Evolutionary conservation across 2,329 filamentous ascomycete species (phyloP), one percentile per base, ranked within the genome.

Genomic region (Xylaria arbuscula): DNA sequence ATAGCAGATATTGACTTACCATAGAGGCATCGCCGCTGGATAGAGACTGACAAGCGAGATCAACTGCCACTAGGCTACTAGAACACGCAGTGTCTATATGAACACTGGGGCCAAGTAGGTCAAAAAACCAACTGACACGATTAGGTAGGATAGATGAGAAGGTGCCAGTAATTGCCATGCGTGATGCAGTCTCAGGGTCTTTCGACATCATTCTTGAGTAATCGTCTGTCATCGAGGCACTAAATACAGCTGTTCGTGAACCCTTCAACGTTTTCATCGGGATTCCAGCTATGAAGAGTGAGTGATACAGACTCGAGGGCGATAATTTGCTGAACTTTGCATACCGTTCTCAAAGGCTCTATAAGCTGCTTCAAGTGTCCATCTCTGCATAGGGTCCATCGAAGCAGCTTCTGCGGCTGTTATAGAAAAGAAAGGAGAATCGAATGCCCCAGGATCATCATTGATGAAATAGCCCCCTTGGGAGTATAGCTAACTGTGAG

Each of bases 401-500:
- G 76, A 71, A 34, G 74, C 74, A 0, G 78, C 75, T 45, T 81
- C 80, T 10, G 74, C 76, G 3, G 78, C 72, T 2, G 76, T 77
- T n/a, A 82, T 75, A 0, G 75, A 76, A 70, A 83, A 83, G 66
- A 83, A 82, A 1, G 78, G 77, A 0, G 80, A 80, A 69, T 83
- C 81, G 60, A 82, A 82, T 2, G 63, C 68, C 2, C 70, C 76
- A 0, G 76, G 71, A 55, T 82, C 77, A n/a, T 80, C 76, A 3
- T 71, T 70, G 38, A 81, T 73, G 55, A 81, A 80, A 64, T 81
- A 74, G 0, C 72, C 79, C 51, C 74, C 72, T 5, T 54, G 62
- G 3, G 67, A 63, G 34, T 69, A 54, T 32, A 76, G 34, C 76
- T 77, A 51, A 42, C 59, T 50, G 67, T 7, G 65, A 51, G 73